Percentiles rank a stretch among this genome's conserved stretches.
These are phyloP conservation scores for Saposhnikovia divaricata DNA, from an alignment of 129 eudicot genomes.

Conservation along the genomic window DNA sequence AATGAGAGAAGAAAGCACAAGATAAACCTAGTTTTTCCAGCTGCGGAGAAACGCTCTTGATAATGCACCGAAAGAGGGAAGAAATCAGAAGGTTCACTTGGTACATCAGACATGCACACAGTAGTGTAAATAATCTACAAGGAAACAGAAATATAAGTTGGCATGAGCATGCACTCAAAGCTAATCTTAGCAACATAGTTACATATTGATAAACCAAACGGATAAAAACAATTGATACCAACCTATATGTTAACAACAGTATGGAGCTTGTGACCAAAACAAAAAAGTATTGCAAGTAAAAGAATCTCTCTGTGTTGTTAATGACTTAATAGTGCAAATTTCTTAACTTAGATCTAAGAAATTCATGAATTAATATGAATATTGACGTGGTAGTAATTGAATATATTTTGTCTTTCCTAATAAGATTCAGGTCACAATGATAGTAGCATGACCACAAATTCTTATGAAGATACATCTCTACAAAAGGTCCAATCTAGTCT, in stretches of 20 bases:
- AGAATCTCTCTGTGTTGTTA: background rate
- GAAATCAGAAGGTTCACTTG: conserved; percentile 97
- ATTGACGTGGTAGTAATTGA: background rate
- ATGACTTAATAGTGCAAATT: background rate
- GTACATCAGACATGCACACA: conserved; percentile 83
- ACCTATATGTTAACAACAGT: background rate
- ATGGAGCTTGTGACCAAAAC: background rate
- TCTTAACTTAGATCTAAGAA: background rate
- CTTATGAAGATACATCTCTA: background rate
- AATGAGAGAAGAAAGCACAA: background rate
- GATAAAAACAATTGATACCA: background rate
- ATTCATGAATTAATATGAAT: background rate
- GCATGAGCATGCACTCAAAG: conserved; percentile 12
- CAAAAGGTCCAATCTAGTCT: background rate
- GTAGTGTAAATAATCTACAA: conserved; percentile 78
- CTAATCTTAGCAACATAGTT: conserved; percentile 4
- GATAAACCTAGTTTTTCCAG: conserved; percentile 90
- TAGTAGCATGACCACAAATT: background rate
- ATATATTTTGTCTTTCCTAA: background rate
- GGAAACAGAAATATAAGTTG: conserved; percentile 1
- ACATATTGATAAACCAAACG: background rate
- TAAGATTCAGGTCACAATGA: background rate
- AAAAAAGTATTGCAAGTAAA: background rate
- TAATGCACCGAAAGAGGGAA: conserved; percentile 92
- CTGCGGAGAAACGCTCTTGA: conserved; percentile 99